phyloP scores from a whole-genome alignment of 768 basidiomycete genomes.

The Lactarius deliciosus region DNA sequence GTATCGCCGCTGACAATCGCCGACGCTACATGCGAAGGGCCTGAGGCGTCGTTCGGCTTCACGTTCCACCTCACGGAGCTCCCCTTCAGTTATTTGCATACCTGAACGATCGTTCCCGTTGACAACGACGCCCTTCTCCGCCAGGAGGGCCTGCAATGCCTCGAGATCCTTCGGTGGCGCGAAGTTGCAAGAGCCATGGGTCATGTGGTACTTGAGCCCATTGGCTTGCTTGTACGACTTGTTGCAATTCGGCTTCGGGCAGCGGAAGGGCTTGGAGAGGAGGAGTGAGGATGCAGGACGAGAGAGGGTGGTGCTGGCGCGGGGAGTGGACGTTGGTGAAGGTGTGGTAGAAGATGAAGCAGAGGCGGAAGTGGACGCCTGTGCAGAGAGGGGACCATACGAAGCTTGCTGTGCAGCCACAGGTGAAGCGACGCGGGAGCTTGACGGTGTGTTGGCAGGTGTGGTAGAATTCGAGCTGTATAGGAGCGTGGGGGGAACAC shows the following conservation, averaged over 20 bases:
- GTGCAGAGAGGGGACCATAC: slow-evolving; percentile 33
- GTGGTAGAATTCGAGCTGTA: slow-evolving; percentile 41
- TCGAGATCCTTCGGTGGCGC: slow-evolving; percentile 85
- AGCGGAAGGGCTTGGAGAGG: slow-evolving; percentile 83
- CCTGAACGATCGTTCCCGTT: slow-evolving; percentile 41
- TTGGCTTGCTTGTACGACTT: slow-evolving; percentile 97
- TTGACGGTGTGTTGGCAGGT: slow-evolving; percentile 48
- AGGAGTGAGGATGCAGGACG: slow-evolving; percentile 59
- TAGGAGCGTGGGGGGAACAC: slow-evolving; percentile 66
- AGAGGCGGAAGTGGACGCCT: slow-evolving; percentile 32
- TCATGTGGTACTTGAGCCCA: slow-evolving; percentile 92
- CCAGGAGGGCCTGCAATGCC: slow-evolving; percentile 71
- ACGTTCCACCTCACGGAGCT: slow-evolving; percentile 69
- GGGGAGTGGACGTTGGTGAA: slow-evolving; percentile 35
- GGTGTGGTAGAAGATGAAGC: slow-evolving; percentile 27
- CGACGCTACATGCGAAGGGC: slow-evolving; percentile 89
- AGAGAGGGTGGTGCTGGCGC: slow-evolving; percentile 48
- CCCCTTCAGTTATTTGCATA: slow-evolving; percentile 49
- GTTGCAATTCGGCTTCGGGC: slow-evolving; percentile 93
- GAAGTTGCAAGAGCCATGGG: slow-evolving; percentile 91
- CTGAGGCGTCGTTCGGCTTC: slow-evolving; percentile 82
- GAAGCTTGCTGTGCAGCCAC: slow-evolving; percentile 33
- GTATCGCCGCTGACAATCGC: slow-evolving; percentile 84
- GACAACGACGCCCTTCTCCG: slow-evolving; percentile 39
- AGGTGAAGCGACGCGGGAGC: slow-evolving; percentile 45